phyloP scores from a whole-genome alignment of 148 eudicot species.

The Rhododendron ferrugineum region DNA sequence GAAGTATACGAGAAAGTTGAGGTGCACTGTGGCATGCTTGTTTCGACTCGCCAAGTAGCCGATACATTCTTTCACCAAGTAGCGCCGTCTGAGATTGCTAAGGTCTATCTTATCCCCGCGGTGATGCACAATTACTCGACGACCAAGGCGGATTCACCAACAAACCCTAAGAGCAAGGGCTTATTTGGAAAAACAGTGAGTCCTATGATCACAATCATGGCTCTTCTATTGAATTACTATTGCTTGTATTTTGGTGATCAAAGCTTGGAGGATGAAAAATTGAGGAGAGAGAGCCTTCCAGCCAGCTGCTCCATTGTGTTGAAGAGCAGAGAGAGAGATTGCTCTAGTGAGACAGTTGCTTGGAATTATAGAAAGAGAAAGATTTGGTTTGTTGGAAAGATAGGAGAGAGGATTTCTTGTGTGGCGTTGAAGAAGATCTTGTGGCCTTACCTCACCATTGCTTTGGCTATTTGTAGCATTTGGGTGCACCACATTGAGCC shows the following conservation, averaged over 20 bases:
- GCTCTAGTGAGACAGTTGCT: not conserved
- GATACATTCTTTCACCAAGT: slow-evolving; percentile 69
- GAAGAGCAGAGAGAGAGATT: slow-evolving; percentile 1
- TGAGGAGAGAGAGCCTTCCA: not conserved
- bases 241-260: not conserved
- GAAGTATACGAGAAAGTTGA: slow-evolving; percentile 55
- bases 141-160: not conserved
- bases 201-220: not conserved
- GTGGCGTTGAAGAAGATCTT: slow-evolving; percentile 28
- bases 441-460: slow-evolving; percentile 50
- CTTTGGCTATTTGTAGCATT: slow-evolving; percentile 50
- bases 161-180: not conserved
- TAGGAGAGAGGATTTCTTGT: slow-evolving; percentile 23
- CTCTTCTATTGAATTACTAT: not conserved
- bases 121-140: not conserved
- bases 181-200: not conserved
- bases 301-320: not conserved
- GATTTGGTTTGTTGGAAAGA: not conserved
- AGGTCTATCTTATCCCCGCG: slow-evolving; percentile 42
- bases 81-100: slow-evolving; percentile 60
- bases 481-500: slow-evolving; percentile 43
- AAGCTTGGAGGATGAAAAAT: not conserved
- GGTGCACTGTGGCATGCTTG: slow-evolving; percentile 48
- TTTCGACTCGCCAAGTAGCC: slow-evolving; percentile 57
- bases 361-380: not conserved